Percentiles rank a stretch among this genome's conserved stretches.
Evolutionary conservation across 768 basidiomycete genomes (phyloP).

Genomic region (Lentinula sp.): DNA sequence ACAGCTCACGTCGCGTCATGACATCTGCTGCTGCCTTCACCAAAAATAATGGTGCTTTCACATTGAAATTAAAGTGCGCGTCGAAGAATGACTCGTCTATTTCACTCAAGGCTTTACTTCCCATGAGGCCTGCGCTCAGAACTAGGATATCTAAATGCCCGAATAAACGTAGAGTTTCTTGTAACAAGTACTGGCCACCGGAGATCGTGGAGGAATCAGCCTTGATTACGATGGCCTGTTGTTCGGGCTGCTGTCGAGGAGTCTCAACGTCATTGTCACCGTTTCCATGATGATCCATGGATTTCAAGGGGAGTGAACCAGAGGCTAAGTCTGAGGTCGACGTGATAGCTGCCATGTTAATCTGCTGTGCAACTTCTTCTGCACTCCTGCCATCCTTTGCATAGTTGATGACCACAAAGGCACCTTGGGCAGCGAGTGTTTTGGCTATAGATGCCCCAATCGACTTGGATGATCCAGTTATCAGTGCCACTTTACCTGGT

Average conservation of each 20-base stretch:
- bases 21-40: constrained; percentile 40
- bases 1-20: constrained; percentile 34
- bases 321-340: background rate
- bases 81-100: constrained; percentile 50
- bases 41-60: constrained; percentile 57
- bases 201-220: constrained; percentile 45
- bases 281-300: constrained; percentile 32
- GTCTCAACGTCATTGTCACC: constrained; percentile 34
- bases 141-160: constrained; percentile 54
- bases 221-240: constrained; percentile 42
- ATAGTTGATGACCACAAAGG: constrained; percentile 52
- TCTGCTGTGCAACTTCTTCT: constrained; percentile 3
- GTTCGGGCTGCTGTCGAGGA: constrained; percentile 20
- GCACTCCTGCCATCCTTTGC: background rate
- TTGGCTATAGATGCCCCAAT: constrained; percentile 54
- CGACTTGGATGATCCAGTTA: constrained; percentile 56
- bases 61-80: constrained; percentile 45
- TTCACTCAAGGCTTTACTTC: constrained; percentile 39
- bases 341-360: background rate
- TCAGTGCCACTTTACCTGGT: constrained; percentile 45
- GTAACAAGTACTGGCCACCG: constrained; percentile 40
- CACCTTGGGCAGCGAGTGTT: constrained; percentile 49
- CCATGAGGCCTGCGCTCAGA: constrained; percentile 55
- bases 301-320: constrained; percentile 19
- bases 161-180: constrained; percentile 40